phyloP scores from a whole-genome alignment of 331 rosid species.

The Quercus phellos region DNA sequence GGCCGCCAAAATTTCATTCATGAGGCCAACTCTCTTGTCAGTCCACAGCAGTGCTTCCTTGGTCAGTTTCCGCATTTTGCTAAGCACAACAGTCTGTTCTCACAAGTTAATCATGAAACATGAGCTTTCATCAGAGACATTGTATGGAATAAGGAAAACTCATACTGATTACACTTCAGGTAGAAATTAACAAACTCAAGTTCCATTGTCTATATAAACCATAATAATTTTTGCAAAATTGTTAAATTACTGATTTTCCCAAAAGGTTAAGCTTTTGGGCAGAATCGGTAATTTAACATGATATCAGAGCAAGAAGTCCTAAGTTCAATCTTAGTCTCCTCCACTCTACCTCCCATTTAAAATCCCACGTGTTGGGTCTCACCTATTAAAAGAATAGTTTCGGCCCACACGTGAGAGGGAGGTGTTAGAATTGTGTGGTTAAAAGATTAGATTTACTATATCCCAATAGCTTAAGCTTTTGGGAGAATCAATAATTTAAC shows the following conservation, averaged over 20 bases:
- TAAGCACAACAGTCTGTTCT: slow-evolving; percentile 49
- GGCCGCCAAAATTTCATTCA: slow-evolving; percentile 80
- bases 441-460: no score
- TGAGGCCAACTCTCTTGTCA: slow-evolving; percentile 84
- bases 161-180: not conserved
- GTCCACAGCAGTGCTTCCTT: slow-evolving; percentile 70
- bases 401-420: fast-evolving
- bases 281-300: no score
- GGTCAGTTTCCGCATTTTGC: slow-evolving; percentile 68
- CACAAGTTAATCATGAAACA: slow-evolving; percentile 9
- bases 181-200: not conserved
- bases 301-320: no score
- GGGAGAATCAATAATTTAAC: no score
- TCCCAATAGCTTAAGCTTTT: no score
- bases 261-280: fast-evolving
- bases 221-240: not conserved
- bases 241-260: no score
- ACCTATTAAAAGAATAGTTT: no score
- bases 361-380: no score
- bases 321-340: no score
- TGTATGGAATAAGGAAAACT: not conserved
- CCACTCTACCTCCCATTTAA: no score
- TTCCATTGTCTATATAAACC: not conserved
- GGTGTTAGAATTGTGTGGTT: no score
- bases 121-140: not conserved